A percentile compares a stretch with the other conserved stretches of the same genome.
phyloP scores from a whole-genome alignment of 805 yeast genomes.

The Zygotorulaspora danielsina region DNA sequence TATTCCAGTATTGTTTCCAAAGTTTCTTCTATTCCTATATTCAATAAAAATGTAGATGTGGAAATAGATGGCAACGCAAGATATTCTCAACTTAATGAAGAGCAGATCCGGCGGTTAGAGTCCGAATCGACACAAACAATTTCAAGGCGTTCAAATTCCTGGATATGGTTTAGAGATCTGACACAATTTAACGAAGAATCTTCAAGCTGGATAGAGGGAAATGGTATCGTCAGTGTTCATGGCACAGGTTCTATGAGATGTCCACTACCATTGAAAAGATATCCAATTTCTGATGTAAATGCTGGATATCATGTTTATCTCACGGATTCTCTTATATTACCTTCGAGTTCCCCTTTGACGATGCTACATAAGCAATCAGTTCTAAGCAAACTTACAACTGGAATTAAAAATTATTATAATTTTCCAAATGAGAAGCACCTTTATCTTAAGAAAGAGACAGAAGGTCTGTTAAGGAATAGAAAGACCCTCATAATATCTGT shows the following conservation, averaged over 20 bases:
- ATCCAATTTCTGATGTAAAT: constrained; percentile 18
- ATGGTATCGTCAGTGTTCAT: constrained; percentile 29
- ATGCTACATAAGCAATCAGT: constrained; percentile 33
- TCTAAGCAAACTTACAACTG: constrained; percentile 35
- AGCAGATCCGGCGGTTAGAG: constrained; percentile 27
- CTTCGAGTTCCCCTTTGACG: constrained; percentile 26
- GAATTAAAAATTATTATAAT: constrained; percentile 38
- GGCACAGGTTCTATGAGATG: constrained; percentile 31
- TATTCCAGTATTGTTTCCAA: constrained; percentile 14
- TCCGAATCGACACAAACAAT: constrained; percentile 27
- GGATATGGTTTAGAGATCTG: constrained; percentile 35
- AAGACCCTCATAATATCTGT: constrained; percentile 32
- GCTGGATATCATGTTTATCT: constrained; percentile 24
- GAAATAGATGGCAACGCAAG: constrained; percentile 20
- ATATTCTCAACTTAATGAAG: constrained; percentile 26
- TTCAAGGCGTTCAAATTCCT: constrained; percentile 21
- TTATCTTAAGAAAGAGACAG: constrained; percentile 30
- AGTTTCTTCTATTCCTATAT: constrained; percentile 14
- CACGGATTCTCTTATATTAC: constrained; percentile 32
- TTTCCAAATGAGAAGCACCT: constrained; percentile 37
- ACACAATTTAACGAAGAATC: constrained; percentile 14
- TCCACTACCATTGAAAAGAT: constrained; percentile 26
- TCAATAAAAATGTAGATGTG: constrained; percentile 5
- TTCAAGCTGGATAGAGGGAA: constrained; percentile 12
- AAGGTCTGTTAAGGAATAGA: constrained; percentile 20